Evolutionary conservation across 140 eudicot species (phyloP).

Genomic region (Oenanthe javanica): DNA sequence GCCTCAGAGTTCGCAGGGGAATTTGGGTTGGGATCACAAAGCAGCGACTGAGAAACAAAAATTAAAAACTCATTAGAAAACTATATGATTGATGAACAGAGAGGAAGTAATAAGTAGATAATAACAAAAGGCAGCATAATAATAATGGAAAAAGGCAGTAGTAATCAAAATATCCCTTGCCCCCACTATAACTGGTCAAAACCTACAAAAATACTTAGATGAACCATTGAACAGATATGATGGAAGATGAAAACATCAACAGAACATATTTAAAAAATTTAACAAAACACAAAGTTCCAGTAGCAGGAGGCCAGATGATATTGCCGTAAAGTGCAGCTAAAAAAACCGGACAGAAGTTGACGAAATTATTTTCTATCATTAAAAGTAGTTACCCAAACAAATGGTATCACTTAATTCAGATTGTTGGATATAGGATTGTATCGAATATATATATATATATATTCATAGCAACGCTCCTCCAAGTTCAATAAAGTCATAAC

Average conservation of each 20-base stretch:
- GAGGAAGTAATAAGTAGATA: background rate
- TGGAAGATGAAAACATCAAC: background rate
- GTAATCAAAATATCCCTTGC: background rate
- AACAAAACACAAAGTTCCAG: background rate
- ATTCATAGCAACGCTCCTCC: background rate
- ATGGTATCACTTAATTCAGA: background rate
- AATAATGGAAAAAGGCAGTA: background rate
- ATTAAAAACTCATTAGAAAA: background rate
- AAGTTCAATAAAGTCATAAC: background rate
- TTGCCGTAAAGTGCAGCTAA: background rate
- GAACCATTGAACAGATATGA: too few relatives aligned
- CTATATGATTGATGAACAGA: background rate
- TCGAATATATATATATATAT: background rate
- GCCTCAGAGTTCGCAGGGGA: conserved; percentile 6
- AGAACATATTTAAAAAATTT: background rate
- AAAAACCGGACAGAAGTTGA: background rate
- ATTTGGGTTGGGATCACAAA: conserved; percentile 9
- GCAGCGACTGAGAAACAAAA: background rate
- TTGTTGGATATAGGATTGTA: background rate
- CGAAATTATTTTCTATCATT: background rate
- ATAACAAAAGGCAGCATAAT: background rate
- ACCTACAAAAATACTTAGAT: background rate
- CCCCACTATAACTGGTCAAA: background rate
- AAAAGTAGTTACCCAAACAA: background rate
- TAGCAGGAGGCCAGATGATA: background rate